Conservation (phyloP, 1,284 basidiomycete species). For the Cutaneotrichosporon cavernicola region DNA sequence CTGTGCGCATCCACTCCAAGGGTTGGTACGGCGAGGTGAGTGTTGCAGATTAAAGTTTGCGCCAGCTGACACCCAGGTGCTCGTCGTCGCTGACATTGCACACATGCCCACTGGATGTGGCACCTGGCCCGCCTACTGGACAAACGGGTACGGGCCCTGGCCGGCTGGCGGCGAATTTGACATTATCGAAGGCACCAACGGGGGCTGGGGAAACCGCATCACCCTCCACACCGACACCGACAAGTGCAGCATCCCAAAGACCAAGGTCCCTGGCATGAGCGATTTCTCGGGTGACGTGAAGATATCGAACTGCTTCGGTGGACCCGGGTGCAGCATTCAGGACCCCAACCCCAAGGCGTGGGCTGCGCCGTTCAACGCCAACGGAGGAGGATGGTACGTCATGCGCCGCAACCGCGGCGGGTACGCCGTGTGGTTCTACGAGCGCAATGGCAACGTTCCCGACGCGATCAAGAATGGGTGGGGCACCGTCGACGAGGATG, state of each 20-base stretch:
- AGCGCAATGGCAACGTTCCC: slow-evolving; percentile 15
- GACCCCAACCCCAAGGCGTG: slow-evolving; percentile 14
- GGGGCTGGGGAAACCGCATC: slow-evolving; percentile 12
- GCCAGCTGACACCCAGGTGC: slow-evolving; percentile 7
- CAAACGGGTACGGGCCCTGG: slow-evolving; percentile 63
- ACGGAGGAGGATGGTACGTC: slow-evolving; percentile 76
- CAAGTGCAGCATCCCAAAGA: slow-evolving; percentile 49
- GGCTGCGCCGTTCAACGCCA: slow-evolving; percentile 47
- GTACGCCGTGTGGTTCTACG: slow-evolving; percentile 19
- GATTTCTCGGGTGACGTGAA: slow-evolving; percentile 48
- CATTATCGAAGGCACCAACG: slow-evolving; percentile 66
- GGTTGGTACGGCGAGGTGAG: slow-evolving; percentile 46
- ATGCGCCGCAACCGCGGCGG: slow-evolving; percentile 50
- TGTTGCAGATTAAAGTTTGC: not conserved
- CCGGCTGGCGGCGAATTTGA: slow-evolving; percentile 77
- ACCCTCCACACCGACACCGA: slow-evolving; percentile 46
- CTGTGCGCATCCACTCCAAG: slow-evolving; percentile 45
- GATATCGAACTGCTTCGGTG: slow-evolving; percentile 58
- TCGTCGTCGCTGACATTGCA: slow-evolving; percentile 44
- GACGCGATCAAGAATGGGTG: not conserved
- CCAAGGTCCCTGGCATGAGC: slow-evolving; percentile 61
- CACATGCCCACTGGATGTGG: slow-evolving; percentile 53
- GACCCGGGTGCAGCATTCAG: slow-evolving; percentile 11
- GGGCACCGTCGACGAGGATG: slow-evolving; percentile 10
- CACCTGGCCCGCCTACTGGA: slow-evolving; percentile 68